phyloP scores from a whole-genome alignment of 108 stramenopile genomes.

The Skeletonema menzelii region DNA sequence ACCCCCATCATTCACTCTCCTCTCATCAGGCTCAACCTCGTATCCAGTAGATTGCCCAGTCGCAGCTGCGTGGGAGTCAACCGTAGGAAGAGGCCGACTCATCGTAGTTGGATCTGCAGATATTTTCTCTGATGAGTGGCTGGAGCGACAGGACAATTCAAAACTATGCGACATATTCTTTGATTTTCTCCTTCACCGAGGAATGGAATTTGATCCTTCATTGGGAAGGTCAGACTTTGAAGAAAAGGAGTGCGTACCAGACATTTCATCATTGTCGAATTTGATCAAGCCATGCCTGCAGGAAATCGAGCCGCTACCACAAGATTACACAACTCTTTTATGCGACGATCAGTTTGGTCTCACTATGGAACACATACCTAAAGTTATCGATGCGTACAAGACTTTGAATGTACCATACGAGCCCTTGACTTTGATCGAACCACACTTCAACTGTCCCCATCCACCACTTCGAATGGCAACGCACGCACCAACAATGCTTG shows the following conservation, averaged over 20 bases:
- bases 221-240: conserved; percentile 44
- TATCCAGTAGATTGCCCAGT: conserved; percentile 85
- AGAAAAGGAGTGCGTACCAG: conserved; percentile 62
- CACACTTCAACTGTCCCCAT: conserved; percentile 81
- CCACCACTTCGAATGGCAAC: conserved; percentile 74
- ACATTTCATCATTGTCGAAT: conserved; percentile 69
- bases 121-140: conserved; percentile 75
- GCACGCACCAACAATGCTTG: conserved; percentile 66
- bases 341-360: conserved; percentile 72
- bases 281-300: conserved; percentile 73
- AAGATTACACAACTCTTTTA: conserved; percentile 73
- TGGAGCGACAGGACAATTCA: conserved; percentile 80
- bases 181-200: conserved; percentile 44
- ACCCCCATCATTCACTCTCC: conserved; percentile 56
- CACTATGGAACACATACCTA: conserved; percentile 64
- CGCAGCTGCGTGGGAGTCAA: conserved; percentile 63
- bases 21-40: conserved; percentile 74
- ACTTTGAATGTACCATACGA: conserved; percentile 73
- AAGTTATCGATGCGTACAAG: conserved; percentile 71
- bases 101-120: conserved; percentile 70
- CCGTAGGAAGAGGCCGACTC: conserved; percentile 51
- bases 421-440: conserved; percentile 69
- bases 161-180: conserved; percentile 60
- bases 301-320: conserved; percentile 72
- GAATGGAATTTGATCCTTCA: conserved; percentile 37